Evolutionary conservation across 2,329 filamentous ascomycete genomes (phyloP).

Genomic region (Botryotinia convoluta): DNA sequence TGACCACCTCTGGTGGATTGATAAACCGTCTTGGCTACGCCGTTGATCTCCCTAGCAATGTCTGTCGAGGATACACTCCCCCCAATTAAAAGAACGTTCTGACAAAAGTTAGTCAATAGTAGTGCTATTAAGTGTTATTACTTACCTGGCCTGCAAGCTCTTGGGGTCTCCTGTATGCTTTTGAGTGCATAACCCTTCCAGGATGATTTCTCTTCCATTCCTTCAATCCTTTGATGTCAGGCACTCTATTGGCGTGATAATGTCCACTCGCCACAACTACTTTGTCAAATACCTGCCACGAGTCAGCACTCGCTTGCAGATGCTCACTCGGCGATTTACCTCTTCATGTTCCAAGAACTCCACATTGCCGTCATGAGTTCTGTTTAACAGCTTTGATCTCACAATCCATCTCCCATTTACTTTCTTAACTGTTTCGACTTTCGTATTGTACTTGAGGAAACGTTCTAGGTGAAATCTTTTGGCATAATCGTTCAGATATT

Average conservation of each 20-base stretch:
- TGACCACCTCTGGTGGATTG: conserved; percentile 30
- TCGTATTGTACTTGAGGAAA: conserved; percentile 29
- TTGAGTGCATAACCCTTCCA: conserved; percentile 61
- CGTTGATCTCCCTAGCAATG: conserved; percentile 31
- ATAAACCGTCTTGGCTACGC: conserved; percentile 32
- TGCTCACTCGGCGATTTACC: neutral
- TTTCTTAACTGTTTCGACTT: conserved; percentile 31
- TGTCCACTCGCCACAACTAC: conserved; percentile 66
- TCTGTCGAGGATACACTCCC: conserved; percentile 52
- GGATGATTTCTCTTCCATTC: conserved; percentile 56
- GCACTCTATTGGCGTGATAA: conserved; percentile 62
- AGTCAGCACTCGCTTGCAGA: neutral
- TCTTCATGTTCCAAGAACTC: conserved; percentile 1
- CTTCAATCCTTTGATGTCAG: conserved; percentile 56
- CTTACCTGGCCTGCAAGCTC: conserved; percentile 50
- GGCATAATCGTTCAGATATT: conserved; percentile 30
- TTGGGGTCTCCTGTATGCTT: conserved; percentile 64
- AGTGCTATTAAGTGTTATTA: neutral
- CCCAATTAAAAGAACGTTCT: conserved; percentile 54
- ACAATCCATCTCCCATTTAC: conserved; percentile 28
- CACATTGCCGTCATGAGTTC: conserved; percentile 15
- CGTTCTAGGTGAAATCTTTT: conserved; percentile 25
- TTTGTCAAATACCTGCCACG: conserved; percentile 52
- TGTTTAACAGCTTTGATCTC: conserved; percentile 22
- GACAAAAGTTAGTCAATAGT: neutral